These are phyloP conservation scores for Pseudoturritis turrita DNA, from an alignment of 345 rosid genomes.

Conservation along the genomic window DNA sequence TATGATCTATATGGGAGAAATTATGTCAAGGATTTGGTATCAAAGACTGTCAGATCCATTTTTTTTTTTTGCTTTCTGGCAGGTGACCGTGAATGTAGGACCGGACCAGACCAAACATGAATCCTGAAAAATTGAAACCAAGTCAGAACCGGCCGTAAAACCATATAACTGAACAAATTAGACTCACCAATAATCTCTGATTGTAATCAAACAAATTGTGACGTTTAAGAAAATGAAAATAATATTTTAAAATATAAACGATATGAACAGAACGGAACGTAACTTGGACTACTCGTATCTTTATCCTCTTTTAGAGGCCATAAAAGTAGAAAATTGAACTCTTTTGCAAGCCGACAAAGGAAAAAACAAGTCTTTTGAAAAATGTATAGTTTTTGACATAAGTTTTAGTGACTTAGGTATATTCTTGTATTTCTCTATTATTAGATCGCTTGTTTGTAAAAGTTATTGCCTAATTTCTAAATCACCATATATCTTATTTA, in stretches of 20 bases:
- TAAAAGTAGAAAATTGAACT: constrained; percentile 22
- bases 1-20: not conserved
- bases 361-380: constrained; percentile 9
- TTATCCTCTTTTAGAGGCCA: constrained; percentile 19
- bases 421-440: constrained; percentile 17
- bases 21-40: not conserved
- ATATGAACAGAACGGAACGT: constrained; percentile 22
- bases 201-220: not conserved
- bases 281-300: constrained; percentile 31
- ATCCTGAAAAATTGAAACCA: not conserved
- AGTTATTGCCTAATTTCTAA: not conserved
- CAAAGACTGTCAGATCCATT: not conserved
- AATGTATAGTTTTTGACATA: constrained; percentile 21
- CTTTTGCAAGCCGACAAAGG: constrained; percentile 26
- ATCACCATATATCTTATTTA: not conserved
- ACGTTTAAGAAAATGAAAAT: not conserved
- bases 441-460: not conserved
- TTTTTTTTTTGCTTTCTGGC: not conserved
- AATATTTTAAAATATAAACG: not conserved
- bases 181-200: not conserved
- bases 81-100: not conserved
- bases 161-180: not conserved
- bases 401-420: constrained; percentile 15
- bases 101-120: not conserved
- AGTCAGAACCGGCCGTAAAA: not conserved